Evolutionary conservation across 2,329 filamentous ascomycete species (phyloP), one percentile per base, ranked within the genome.

Genomic region (Plenodomus tracheiphilus): DNA sequence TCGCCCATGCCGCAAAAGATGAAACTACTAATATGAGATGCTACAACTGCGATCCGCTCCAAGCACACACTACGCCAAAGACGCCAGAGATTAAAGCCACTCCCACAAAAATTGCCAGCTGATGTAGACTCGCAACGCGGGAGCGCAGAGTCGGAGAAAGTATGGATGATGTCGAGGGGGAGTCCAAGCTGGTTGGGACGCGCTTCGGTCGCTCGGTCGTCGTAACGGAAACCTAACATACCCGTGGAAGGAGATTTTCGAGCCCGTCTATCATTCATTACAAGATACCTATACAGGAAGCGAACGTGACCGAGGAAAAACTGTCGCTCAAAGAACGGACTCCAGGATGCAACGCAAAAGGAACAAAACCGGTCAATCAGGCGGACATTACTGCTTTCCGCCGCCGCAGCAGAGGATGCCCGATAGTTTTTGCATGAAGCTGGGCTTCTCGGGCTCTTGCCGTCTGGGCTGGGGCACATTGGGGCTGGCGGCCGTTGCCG

Each of bases 371-470:
- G 47, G 58, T 54, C 43, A 43, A 50, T 39, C 39, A 43, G 46
- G 49, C 51, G 39, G 46, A 51, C 47, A 61, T 65, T 47, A 64
- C 58, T 60, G 58, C 49, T 54, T 69, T 49, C 65, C 65, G 41
- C 58, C 65, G 36, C 68, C 90, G 77, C 93, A 97, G 84, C 93
- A 97, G 49, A 97, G 79, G 51, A 85, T 84, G 81, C 94, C 96
- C 83, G 93, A 88, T 71, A 97, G 81, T 80, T 97, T 97, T 77
- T 96, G 89, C 77, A 92, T 86, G 57, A 91, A 89, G 50, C 86
- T 87, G n/a, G 61, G 62, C 58, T 68, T 70, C 71, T 93, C 88
- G 59, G 85, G 81, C 70, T 94, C 87, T 62, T 81, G 77, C 59
- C 73, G 74, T 59, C 79, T 80, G 61, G 71, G 77, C 69, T 82